Evolutionary conservation across 306 rosid species (phyloP).

Genomic region (Abrus pulchellus): DNA sequence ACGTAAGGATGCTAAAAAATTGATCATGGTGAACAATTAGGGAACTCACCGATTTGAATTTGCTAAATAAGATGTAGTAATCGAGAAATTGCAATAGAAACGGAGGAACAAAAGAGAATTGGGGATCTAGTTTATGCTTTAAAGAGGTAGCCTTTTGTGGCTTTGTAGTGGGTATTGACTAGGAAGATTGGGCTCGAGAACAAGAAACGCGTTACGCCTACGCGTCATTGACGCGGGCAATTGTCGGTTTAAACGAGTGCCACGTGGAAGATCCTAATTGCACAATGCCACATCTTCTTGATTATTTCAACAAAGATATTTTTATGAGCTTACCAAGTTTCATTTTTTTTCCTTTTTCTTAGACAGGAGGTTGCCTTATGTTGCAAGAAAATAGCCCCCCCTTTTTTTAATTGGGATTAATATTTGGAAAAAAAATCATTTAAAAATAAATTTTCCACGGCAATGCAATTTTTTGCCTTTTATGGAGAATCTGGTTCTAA

Average conservation of each 20-base stretch:
- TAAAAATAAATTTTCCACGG: too few species aligned
- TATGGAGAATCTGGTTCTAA: background rate
- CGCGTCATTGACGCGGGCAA: conserved; percentile 43
- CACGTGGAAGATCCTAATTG: conserved; percentile 32
- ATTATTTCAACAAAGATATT: background rate
- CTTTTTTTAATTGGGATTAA: too few species aligned
- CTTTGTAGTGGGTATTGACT: background rate
- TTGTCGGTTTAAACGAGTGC: background rate
- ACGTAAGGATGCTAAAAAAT: background rate
- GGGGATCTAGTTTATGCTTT: conserved; percentile 14
- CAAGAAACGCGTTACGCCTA: conserved; percentile 40
- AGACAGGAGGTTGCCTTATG: background rate
- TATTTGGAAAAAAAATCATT: too few species aligned
- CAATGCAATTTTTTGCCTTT: background rate
- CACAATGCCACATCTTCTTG: background rate
- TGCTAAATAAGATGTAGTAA: conserved; percentile 8
- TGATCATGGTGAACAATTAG: background rate
- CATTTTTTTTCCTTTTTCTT: background rate
- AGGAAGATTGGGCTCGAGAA: background rate
- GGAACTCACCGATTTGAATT: conserved; percentile 38
- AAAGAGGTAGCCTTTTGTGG: background rate
- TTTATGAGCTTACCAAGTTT: background rate
- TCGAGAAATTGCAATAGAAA: conserved; percentile 10
- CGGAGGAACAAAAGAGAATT: background rate
- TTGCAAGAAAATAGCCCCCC: background rate